Evolutionary conservation across 306 rosid species (phyloP).

Genomic region (Biancaea sappan): DNA sequence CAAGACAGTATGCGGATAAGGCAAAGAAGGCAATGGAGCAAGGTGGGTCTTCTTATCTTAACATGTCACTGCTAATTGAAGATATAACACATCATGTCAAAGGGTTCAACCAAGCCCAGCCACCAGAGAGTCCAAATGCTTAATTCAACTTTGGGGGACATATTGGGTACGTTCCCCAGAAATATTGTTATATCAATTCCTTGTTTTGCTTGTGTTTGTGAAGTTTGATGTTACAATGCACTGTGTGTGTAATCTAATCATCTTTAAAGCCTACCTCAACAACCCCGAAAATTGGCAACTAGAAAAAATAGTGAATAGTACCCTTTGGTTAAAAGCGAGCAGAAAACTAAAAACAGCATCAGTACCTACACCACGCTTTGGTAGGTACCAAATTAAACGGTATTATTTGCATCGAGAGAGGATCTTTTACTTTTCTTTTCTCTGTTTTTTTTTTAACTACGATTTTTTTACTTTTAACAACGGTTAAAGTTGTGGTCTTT

Average conservation of each 20-base stretch:
- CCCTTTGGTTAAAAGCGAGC: constrained; percentile 49
- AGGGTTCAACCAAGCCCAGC: background rate
- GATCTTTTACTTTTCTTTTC: too few species aligned
- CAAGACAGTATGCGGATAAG: constrained; percentile 17
- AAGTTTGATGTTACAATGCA: background rate
- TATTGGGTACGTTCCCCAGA: too few species aligned
- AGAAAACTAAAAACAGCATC: too few species aligned
- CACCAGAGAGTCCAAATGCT: background rate
- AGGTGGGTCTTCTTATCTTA: constrained; percentile 51
- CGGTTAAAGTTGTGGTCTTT: too few species aligned
- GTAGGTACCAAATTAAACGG: too few species aligned
- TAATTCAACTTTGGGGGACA: background rate
- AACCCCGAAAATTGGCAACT: constrained; percentile 43
- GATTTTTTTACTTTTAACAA: too few species aligned
- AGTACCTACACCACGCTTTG: background rate
- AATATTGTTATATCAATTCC: background rate
- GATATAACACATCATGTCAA: constrained; percentile 29
- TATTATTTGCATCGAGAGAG: too few species aligned
- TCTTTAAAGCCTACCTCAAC: constrained; percentile 37
- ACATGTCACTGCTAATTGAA: constrained; percentile 36
- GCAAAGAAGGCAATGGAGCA: constrained; percentile 49
- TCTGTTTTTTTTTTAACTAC: too few species aligned
- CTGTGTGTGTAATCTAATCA: constrained; percentile 45
- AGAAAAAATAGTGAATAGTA: constrained; percentile 52
- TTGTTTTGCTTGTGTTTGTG: background rate